Evolutionary conservation across 2,329 filamentous ascomycete species (phyloP).

Genomic region (Ceratocystis papillata): DNA sequence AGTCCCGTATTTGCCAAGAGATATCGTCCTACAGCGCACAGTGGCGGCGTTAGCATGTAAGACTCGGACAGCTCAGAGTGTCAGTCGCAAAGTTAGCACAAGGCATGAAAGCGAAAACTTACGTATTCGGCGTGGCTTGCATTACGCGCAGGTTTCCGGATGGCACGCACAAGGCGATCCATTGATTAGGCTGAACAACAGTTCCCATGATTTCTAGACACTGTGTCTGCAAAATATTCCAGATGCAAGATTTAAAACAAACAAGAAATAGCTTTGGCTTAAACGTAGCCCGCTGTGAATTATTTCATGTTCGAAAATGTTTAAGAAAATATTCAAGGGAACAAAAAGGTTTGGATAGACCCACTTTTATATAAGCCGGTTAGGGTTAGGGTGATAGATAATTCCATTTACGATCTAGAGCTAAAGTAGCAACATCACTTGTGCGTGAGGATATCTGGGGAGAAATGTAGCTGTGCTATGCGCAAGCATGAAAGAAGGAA

Average conservation of each 20-base stretch:
- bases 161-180: constrained; percentile 50
- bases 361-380: constrained; percentile 1
- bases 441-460: constrained; percentile 32
- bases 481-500: background rate
- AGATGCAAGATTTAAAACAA: background rate
- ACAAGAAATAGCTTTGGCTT: background rate
- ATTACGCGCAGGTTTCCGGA: constrained; percentile 48
- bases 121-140: constrained; percentile 52
- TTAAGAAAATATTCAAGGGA: constrained; percentile 13
- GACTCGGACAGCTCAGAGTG: background rate
- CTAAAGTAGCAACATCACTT: no score
- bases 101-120: constrained; percentile 25
- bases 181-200: constrained; percentile 46
- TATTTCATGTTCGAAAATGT: background rate
- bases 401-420: no score
- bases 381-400: background rate
- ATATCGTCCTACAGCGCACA: constrained; percentile 54
- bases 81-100: constrained; percentile 18
- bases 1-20: constrained; percentile 81
- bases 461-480: background rate
- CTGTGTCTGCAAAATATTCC: background rate
- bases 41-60: constrained; percentile 12
- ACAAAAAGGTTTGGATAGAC: background rate
- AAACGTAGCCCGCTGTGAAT: no score
- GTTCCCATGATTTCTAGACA: constrained; percentile 32